Evolutionary conservation across 345 rosid species (phyloP), one percentile per base, ranked within the genome.

Genomic region (Excoecaria cochinchinensis): DNA sequence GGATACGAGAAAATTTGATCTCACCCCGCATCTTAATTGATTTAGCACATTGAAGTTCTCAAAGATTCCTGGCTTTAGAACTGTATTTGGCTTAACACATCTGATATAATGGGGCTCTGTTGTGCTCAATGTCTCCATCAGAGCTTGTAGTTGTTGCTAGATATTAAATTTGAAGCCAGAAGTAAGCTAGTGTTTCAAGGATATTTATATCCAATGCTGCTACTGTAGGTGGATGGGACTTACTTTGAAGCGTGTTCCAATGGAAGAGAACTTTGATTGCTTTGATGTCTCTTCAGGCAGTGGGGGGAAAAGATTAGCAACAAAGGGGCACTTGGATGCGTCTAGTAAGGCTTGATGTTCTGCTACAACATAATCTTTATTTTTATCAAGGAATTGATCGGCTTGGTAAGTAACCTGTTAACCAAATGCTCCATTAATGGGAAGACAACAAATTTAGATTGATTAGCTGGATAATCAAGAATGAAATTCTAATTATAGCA

Each of bases 201-300:
- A 51, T 58, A 68, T 21, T 76, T 60, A 73, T 24, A 51, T 58
- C 36, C 31, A 31, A 70, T 46, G 47, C 52, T 36, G 67, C 74
- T 74, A 67, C 47, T 73, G 25, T 25, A 25, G 4, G 25, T n/a
- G 61, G 36, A 66, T 21, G 22, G 13, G 61, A 61, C 75, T 71
- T 79, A 89, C 95, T 89, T 90, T 90, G 81, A 90, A 90, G 74
- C 91, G 95, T 3, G 90, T 82, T 52, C 95, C 95, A 65, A 90
- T 90, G 69, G 92, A 90, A 70, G 95, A 89, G 82, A 90, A 90
- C 79, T 90, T 90, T 74, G 95, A 89, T 67, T 88, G 89, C 82
- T 89, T 89, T 38, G 92, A 89, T 78, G 92, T 76, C 78, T 90
- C 95, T 72, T 87, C 95, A 36, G 92, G 86, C 46, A 82, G 82